These are phyloP conservation scores for Populus simonii DNA, from an alignment of 345 rosid species.

Conservation along the genomic window DNA sequence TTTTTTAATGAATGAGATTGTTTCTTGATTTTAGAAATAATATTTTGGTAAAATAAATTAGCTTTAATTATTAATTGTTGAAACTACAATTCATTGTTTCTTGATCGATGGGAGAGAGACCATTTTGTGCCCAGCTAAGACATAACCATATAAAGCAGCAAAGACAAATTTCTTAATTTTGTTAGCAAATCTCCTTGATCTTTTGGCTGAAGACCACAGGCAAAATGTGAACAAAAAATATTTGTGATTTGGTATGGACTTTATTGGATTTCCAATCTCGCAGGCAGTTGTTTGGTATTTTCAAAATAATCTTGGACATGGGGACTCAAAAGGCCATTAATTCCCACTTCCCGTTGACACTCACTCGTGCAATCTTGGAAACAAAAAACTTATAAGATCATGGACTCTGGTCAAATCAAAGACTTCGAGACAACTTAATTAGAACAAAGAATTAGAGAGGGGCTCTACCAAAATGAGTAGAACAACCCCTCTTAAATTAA, in stretches of 20 bases:
- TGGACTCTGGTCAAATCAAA: constrained; percentile 17
- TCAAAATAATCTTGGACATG: constrained; percentile 7
- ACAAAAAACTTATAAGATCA: constrained; percentile 1
- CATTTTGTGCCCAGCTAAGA: neutral
- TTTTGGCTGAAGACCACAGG: neutral
- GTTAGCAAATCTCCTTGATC: neutral
- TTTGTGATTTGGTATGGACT: neutral
- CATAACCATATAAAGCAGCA: neutral
- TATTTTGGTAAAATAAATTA: neutral
- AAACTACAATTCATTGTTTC: neutral
- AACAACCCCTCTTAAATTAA: neutral
- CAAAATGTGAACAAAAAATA: neutral
- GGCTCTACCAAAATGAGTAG: neutral
- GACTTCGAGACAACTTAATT: neutral
- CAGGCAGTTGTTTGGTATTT: constrained; percentile 8
- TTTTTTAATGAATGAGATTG: neutral
- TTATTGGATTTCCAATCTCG: constrained; percentile 2
- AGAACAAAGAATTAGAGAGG: neutral
- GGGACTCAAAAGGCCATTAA: constrained; percentile 17
- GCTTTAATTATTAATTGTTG: neutral
- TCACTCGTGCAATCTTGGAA: constrained; percentile 38
- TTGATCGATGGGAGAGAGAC: neutral
- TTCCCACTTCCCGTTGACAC: constrained; percentile 15
- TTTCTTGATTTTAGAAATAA: too few species aligned
- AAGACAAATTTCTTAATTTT: neutral